phyloP scores from a whole-genome alignment of 2,329 filamentous ascomycete genomes.

The Apiospora koreana region DNA sequence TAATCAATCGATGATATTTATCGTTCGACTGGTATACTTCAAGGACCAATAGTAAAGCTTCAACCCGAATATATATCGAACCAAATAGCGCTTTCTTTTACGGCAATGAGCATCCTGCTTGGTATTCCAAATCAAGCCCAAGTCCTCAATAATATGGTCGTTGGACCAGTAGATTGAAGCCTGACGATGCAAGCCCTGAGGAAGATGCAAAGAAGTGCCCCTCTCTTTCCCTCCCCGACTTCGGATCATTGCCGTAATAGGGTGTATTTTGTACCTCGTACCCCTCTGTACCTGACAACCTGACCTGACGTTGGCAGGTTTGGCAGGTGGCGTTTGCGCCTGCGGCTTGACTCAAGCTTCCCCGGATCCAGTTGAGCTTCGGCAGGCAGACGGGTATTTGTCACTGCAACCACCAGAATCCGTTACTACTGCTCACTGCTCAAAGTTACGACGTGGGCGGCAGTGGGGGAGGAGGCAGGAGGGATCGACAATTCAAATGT shows the following conservation, averaged over 20 bases:
- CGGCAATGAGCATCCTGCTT: too few relatives aligned
- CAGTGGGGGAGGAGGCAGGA: too few relatives aligned
- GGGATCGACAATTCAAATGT: not conserved
- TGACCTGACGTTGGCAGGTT: not conserved
- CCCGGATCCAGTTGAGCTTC: not conserved
- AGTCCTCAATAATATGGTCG: not conserved
- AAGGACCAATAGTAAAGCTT: not conserved
- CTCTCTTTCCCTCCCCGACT: not conserved
- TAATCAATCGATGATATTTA: not conserved
- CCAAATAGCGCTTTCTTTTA: not conserved
- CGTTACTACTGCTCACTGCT: not conserved
- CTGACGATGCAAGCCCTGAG: not conserved
- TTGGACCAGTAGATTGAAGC: not conserved
- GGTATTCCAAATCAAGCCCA: not conserved
- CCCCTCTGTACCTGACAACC: too few relatives aligned
- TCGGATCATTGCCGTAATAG: constrained; percentile 1
- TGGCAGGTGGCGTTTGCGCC: too few relatives aligned
- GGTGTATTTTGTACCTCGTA: not conserved
- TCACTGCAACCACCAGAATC: not conserved
- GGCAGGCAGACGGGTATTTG: not conserved
- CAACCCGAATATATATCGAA: too few relatives aligned
- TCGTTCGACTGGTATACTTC: not conserved
- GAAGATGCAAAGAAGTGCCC: not conserved
- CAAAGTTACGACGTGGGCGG: not conserved
- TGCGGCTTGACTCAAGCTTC: not conserved